Base-by-base conservation (phyloP, 805 yeast species). In the Pichia paraexigua region DNA sequence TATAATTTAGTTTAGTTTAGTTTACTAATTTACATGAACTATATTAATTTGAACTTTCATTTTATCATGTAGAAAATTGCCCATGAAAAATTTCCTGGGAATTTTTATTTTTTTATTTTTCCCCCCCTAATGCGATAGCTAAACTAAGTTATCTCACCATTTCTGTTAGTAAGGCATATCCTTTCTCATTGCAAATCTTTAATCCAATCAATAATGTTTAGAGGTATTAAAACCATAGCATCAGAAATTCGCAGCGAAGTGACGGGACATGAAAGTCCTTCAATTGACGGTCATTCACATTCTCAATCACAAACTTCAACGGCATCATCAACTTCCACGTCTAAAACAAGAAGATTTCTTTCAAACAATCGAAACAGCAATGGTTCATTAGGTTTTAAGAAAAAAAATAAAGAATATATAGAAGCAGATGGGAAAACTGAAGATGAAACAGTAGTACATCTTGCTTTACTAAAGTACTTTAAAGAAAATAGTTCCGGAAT, bases 341-440 rank as follows among this genome's bases (percentile, higher is more conserved):
- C 52, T 6, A 44, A 41, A 12, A 44, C 52, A 3, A 49, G 41
- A 43, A 37, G 52, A 20, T 49, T 49, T 25, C 24, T 49, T 13
- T 15, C 22, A 9, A 47, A 32, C 5, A 30, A 32, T 32, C 20
- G 41, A 20, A 24, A 9, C 4, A 41, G 46, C 15, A 30, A 13
- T 9, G 17, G 17, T 28, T 22, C 24, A 17, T 5, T 17, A 21
- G 39, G 39, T n/a, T 35, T 35, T 11, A 45, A 43, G 27, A 8
- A 24, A 7, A 51, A 45, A 40, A 13, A 20, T 6, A 42, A 44
- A n/a, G 32, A n/a, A 10, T 22, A 44, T 9, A 47, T 39, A 22
- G 72, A 69, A 44, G 57, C 59, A n/a, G 73, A 68, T 52, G 71
- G 72, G 5, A 60, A 56, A 18, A 52, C 57, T 1, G 71, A 67